Evolutionary conservation across 257 asterid species (phyloP), one percentile per base, ranked within the genome.

Genomic region (Solanum sejunctum): DNA sequence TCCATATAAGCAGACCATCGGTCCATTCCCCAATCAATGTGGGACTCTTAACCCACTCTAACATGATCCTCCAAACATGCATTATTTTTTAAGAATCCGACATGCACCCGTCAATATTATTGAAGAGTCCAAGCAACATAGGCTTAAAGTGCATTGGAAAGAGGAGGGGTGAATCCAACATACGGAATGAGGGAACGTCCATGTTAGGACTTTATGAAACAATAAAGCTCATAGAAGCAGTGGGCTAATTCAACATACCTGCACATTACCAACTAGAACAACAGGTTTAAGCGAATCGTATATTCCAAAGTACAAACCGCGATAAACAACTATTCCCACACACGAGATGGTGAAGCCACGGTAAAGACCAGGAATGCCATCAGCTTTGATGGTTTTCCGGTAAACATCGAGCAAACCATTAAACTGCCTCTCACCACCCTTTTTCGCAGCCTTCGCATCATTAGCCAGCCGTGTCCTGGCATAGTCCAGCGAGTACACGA

Each of bases 241-340:
- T 28, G 41, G 11, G 10, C 47, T 17, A 18, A 83, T 45, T 23
- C 21, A 20, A 12, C 51, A 54, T 49, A 84, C 89, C 88, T 88
- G 85, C 86, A 88, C 28, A 5, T 80, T 16, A 70, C 88, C 88
- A 77, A 85, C 84, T 20, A 88, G 86, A 83, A 88, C 85, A 23
- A 85, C 85, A 66, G 90, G 90, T 80, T 88, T 88, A 45, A 88
- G 73, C 11, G 90, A 83, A 85, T 85, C 90, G 58, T 88, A 83
- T 18, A 82, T 66, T 49, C 88, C 90, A 49, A 87, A 87, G 83
- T 87, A 87, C 26, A 85, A 85, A 21, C 88, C 90, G 12, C 90
- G 86, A 41, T 85, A 85, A 23, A 82, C 83, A 66, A 85, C 80
- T 36, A 85, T 82, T 56, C 86, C 86, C 64, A 87, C 72, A 39